Evolutionary conservation across 2,329 filamentous ascomycete species (phyloP), one percentile per base, ranked within the genome.

Genomic region (Diaporthe vexans): DNA sequence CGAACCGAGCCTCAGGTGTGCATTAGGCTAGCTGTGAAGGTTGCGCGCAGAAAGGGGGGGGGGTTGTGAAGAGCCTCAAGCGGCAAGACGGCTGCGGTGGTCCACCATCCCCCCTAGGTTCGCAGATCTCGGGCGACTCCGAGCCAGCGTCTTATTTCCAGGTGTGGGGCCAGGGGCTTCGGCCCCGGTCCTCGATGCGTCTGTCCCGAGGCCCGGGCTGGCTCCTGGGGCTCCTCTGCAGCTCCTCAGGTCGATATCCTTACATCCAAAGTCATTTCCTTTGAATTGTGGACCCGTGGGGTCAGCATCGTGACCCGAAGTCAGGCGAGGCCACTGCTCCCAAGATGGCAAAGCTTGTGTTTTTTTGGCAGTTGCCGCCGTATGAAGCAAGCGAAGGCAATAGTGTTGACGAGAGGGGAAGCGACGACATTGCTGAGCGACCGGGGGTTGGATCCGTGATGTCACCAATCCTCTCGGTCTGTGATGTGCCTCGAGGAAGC

Each of bases 111-210:
- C 46, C 68, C 37, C 59, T 43, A 48, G 58, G 51, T 33, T 29
- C 35, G 73, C 69, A 69, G 69, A 74, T 73, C 73, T 75, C 71
- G 73, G 73, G 72, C 67, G 61, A 75, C 54, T 56, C 73, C 73
- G 73, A 73, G 46, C 37, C 61, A 57, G 40, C 37, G 46, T 67
- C 40, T 57, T 56, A 57, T 57, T 57, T 70, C 52, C 67, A 46
- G 13, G 29, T 57, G 63, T 67, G 63, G 63, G 63, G 46, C 63
- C 63, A 70, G 54, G 67, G 54, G 51, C 40, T 37, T 70, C 67
- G 67, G 67, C 51, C 67, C 67, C 51, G 67, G 67, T 57, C 17
- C 35, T 56, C 54, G 52, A 46, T 56, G 40, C 67, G 26, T 46
- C 35, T 46, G 7, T 57, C 26, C 52, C 67, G 67, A 33, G 35